Evolutionary conservation across 2,329 filamentous ascomycete genomes (phyloP).

Genomic region (Ophiostoma sp.): DNA sequence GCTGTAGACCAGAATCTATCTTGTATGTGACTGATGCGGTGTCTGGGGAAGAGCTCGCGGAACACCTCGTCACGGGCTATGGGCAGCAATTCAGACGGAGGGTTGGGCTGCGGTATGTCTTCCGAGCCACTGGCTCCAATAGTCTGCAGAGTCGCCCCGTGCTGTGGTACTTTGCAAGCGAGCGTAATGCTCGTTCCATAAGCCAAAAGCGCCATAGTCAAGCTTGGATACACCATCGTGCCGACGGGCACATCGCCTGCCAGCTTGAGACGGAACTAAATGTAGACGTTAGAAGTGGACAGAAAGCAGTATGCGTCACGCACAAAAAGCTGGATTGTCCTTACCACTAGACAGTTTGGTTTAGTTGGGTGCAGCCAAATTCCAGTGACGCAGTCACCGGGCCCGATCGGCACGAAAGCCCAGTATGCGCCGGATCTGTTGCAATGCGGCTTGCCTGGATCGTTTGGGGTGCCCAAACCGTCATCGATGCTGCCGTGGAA

Average conservation of each 20-base stretch:
- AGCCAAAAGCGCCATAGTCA: neutral
- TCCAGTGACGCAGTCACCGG: neutral
- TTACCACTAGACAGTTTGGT: neutral
- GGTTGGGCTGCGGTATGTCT: neutral
- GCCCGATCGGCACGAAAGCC: neutral
- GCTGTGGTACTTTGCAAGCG: neutral
- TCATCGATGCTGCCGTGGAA: neutral
- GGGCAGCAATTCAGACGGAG: neutral
- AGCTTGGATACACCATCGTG: neutral
- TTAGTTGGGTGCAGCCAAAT: neutral
- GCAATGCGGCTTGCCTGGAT: neutral
- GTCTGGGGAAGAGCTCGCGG: neutral
- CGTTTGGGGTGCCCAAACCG: neutral
- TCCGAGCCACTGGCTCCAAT: neutral
- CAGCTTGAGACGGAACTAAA: neutral
- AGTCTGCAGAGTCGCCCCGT: neutral
- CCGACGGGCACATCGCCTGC: neutral
- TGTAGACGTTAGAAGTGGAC: neutral
- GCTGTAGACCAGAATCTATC: neutral
- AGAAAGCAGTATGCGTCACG: neutral
- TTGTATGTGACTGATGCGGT: neutral
- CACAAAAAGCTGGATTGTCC: neutral
- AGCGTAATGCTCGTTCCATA: neutral
- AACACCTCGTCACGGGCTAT: neutral
- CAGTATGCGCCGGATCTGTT: neutral